Evolutionary conservation across 2,329 filamentous ascomycete species (phyloP).

Genomic region (Ceratocystis cubensis): DNA sequence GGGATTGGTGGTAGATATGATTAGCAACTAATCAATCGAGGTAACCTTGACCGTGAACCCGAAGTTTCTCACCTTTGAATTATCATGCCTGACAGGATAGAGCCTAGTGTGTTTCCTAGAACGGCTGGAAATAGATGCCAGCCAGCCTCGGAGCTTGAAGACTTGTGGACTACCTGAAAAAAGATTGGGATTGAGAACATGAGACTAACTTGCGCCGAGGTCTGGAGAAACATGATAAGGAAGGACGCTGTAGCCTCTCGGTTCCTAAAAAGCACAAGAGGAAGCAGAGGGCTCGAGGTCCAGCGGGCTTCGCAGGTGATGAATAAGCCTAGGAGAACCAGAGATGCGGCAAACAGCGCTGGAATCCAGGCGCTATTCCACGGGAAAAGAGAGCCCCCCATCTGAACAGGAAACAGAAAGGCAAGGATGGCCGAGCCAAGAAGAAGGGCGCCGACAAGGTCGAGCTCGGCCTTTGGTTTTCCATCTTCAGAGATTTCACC

Average conservation of each 20-base stretch:
- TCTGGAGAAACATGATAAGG: slow-evolving; percentile 40
- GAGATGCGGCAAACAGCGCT: slow-evolving; percentile 32
- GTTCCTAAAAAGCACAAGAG: slow-evolving; percentile 40
- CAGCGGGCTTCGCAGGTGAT: slow-evolving; percentile 35
- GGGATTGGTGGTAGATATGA: not conserved
- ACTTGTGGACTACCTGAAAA: slow-evolving; percentile 50
- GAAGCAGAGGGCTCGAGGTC: slow-evolving; percentile 46
- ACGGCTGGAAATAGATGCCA: slow-evolving; percentile 55
- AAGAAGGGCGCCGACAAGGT: slow-evolving; percentile 44
- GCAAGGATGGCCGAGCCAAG: slow-evolving; percentile 46
- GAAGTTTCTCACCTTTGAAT: slow-evolving; percentile 35
- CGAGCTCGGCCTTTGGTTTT: slow-evolving; percentile 28
- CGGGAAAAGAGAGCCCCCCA: slow-evolving; percentile 43
- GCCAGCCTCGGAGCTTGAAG: slow-evolving; percentile 45
- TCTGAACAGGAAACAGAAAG: slow-evolving; percentile 43
- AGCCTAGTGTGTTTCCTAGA: slow-evolving; percentile 52
- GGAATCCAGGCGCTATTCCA: slow-evolving; percentile 40
- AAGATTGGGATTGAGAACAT: slow-evolving; percentile 58
- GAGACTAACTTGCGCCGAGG: slow-evolving; percentile 37
- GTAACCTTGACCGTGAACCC: not conserved
- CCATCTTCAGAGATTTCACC: not conserved
- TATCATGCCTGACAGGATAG: slow-evolving; percentile 44
- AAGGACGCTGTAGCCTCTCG: slow-evolving; percentile 42
- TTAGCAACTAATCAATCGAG: slow-evolving; percentile 7
- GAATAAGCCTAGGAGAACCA: slow-evolving; percentile 34